These are phyloP conservation scores for Escallonia herrerae DNA, from an alignment of 129 eudicot genomes.

Conservation along the genomic window DNA sequence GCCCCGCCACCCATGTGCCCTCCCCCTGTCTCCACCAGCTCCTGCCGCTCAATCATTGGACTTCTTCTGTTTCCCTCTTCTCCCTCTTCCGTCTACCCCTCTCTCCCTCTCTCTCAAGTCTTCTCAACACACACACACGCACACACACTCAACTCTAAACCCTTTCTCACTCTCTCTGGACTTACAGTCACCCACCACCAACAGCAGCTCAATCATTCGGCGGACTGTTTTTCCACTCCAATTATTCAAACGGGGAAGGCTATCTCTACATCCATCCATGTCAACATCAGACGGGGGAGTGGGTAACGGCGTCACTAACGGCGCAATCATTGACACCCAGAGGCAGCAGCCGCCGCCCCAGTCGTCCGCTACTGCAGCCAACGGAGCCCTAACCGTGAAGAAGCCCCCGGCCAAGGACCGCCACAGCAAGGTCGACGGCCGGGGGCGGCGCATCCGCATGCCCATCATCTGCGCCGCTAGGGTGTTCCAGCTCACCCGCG, in stretches of 20 bases:
- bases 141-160: neutral
- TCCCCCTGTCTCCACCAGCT: slow-evolving; percentile 89
- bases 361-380: slow-evolving; percentile 7
- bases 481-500: slow-evolving; percentile 88
- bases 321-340: slow-evolving; percentile 27
- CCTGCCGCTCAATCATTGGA: slow-evolving; percentile 74
- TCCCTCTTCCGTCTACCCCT: neutral
- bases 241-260: too few relatives aligned
- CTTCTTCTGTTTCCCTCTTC: slow-evolving; percentile 17
- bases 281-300: slow-evolving; percentile 54
- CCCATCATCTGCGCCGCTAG: slow-evolving; percentile 97
- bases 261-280: slow-evolving; percentile 20
- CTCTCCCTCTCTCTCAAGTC: slow-evolving; percentile 16
- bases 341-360: slow-evolving; percentile 17
- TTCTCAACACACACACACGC: too few relatives aligned
- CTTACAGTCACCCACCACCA: neutral
- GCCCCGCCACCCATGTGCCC: slow-evolving; percentile 94
- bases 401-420: slow-evolving; percentile 94
- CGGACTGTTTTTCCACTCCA: too few relatives aligned
- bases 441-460: slow-evolving; percentile 94
- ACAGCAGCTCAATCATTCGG: neutral
- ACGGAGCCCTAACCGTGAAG: slow-evolving; percentile 49
- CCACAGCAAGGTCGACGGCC: slow-evolving; percentile 98
- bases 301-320: slow-evolving; percentile 30
- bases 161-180: neutral